phyloP scores from a whole-genome alignment of 345 rosid species.

The Camelina laxa region DNA sequence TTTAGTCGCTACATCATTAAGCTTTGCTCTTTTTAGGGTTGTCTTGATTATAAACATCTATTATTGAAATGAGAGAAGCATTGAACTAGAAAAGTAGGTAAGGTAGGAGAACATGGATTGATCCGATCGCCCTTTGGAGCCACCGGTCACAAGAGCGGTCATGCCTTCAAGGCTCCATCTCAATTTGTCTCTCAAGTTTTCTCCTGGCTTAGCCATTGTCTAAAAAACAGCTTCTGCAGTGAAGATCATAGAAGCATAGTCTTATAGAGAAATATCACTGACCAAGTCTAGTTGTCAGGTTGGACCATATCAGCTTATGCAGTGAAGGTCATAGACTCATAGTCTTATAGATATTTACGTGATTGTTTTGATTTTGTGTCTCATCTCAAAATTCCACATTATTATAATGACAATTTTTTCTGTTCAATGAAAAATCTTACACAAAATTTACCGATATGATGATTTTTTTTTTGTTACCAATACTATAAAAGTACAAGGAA shows the following conservation, averaged over 20 bases:
- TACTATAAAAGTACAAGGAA: too few species aligned
- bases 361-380: background rate
- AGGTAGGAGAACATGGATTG: conserved; percentile 4
- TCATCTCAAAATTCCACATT: background rate
- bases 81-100: background rate
- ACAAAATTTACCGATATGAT: too few species aligned
- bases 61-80: background rate
- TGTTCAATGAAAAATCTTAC: background rate
- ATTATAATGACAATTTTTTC: background rate
- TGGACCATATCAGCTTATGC: background rate
- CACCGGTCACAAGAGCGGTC: conserved; percentile 44
- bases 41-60: background rate
- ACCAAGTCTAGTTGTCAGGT: conserved; percentile 2
- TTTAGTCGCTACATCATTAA: background rate
- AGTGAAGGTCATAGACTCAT: too few species aligned
- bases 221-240: background rate
- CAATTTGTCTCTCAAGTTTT: conserved; percentile 9
- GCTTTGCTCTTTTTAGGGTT: background rate
- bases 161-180: conserved; percentile 40
- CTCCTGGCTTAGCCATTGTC: conserved; percentile 17
- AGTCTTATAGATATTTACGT: background rate
- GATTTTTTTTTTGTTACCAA: too few species aligned
- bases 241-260: background rate
- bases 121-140: conserved; percentile 43
- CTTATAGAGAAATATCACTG: conserved; percentile 6